Percentiles rank a stretch among this genome's conserved stretches.
Conservation (phyloP, 176 grass and related monocot species). For the maize (Zea mays) region DNA sequence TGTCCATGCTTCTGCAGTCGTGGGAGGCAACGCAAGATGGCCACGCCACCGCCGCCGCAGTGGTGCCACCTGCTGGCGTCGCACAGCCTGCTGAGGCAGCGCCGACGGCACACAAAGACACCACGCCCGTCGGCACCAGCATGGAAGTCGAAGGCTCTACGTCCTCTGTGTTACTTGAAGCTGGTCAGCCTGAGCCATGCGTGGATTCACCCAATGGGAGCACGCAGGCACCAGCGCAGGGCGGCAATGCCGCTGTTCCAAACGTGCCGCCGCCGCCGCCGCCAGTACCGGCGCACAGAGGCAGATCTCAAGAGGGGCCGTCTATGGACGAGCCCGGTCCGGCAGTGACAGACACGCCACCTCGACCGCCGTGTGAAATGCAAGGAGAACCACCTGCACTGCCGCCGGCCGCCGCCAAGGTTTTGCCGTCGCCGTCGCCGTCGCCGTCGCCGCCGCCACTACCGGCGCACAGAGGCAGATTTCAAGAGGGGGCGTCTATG, state of each 20-base stretch:
- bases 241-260: background rate
- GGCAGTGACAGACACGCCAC: background rate
- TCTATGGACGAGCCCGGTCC: background rate
- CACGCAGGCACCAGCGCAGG: background rate
- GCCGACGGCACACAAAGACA: background rate
- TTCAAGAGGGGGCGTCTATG: background rate
- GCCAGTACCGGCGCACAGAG: background rate
- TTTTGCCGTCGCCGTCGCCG: background rate
- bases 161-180: background rate
- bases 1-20: slow-evolving; percentile 33
- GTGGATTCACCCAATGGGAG: slow-evolving; percentile 1
- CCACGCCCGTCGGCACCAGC: background rate
- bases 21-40: slow-evolving; percentile 14
- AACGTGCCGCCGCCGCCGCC: background rate
- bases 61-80: background rate
- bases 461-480: background rate
- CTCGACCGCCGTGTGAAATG: background rate
- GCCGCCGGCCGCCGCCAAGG: background rate
- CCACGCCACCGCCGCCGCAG: background rate
- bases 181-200: background rate
- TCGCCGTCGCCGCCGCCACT: background rate
- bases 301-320: background rate
- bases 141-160: background rate
- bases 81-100: background rate
- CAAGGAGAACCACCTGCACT: background rate